Evolutionary conservation across 441 rosid species (phyloP).

Genomic region (Biscutella laevigata): DNA sequence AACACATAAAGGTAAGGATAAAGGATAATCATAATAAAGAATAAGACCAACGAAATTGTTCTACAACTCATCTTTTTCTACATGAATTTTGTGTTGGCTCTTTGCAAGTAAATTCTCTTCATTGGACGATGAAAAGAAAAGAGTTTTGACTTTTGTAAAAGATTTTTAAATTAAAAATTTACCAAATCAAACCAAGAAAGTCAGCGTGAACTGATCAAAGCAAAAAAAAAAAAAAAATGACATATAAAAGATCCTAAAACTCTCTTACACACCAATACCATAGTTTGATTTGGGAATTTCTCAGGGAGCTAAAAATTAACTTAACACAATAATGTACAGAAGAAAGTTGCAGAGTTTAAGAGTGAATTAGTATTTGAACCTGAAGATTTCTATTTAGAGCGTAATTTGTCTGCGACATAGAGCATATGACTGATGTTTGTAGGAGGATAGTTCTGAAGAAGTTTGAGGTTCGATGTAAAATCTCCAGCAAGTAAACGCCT

Average conservation of each 20-base stretch:
- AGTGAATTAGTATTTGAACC: constrained; percentile 7
- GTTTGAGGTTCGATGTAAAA: constrained; percentile 87
- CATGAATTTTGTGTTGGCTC: background rate
- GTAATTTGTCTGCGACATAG: constrained; percentile 84
- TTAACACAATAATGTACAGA: constrained; percentile 13
- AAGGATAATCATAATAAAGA: constrained; percentile 8
- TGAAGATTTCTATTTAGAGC: constrained; percentile 29
- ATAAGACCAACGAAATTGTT: constrained; percentile 11
- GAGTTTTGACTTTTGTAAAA: background rate
- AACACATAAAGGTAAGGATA: constrained; percentile 16
- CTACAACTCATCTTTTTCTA: constrained; percentile 13
- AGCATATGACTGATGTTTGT: constrained; percentile 82
- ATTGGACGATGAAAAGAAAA: background rate
- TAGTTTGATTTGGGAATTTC: constrained; percentile 14
- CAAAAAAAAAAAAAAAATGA: background rate
- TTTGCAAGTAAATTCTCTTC: background rate
- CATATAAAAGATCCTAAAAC: constrained; percentile 1
- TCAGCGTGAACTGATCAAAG: constrained; percentile 11
- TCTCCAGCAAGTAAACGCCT: constrained; percentile 88
- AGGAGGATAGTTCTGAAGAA: constrained; percentile 80
- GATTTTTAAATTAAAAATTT: too few species aligned
- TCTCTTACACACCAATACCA: constrained; percentile 20
- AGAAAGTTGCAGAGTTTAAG: constrained; percentile 12
- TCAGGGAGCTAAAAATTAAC: constrained; percentile 2
- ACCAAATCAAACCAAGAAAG: constrained; percentile 18